Conservation (phyloP, 2,329 filamentous ascomycete genomes). For the Ophiobolus disseminans region DNA sequence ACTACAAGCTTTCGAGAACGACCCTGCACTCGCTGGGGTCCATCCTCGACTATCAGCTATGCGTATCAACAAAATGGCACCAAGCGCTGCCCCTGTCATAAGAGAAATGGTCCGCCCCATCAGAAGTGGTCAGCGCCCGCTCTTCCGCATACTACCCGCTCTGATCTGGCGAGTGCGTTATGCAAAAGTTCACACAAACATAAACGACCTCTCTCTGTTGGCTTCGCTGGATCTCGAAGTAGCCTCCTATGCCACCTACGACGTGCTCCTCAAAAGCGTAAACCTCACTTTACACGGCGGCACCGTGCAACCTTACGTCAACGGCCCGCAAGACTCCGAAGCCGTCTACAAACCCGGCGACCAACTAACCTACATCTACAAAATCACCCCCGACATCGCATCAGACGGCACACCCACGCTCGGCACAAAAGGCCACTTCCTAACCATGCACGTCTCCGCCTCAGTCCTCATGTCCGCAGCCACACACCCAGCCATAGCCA, state of each 20-base stretch:
- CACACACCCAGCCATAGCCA: slow-evolving; percentile 68
- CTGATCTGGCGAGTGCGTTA: slow-evolving; percentile 77
- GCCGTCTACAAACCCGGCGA: slow-evolving; percentile 73
- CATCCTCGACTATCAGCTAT: slow-evolving; percentile 74
- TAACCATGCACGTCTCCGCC: slow-evolving; percentile 68
- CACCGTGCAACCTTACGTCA: slow-evolving; percentile 59
- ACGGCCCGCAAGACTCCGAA: slow-evolving; percentile 59
- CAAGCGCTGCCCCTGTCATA: slow-evolving; percentile 66
- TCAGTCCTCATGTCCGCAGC: slow-evolving; percentile 62
- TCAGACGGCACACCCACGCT: slow-evolving; percentile 58
- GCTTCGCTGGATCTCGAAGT: slow-evolving; percentile 78
- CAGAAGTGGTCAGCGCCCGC: slow-evolving; percentile 67
- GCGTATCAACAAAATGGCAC: slow-evolving; percentile 76
- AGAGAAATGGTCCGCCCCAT: slow-evolving; percentile 70
- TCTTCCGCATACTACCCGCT: slow-evolving; percentile 70
- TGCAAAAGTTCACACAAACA: slow-evolving; percentile 67
- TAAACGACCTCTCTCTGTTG: slow-evolving; percentile 62
- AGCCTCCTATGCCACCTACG: slow-evolving; percentile 72
- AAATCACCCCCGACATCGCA: slow-evolving; percentile 56
- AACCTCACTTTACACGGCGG: slow-evolving; percentile 65
- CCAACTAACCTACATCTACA: slow-evolving; percentile 77
- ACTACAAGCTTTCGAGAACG: slow-evolving; percentile 74
- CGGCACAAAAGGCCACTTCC: slow-evolving; percentile 46
- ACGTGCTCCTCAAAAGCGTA: slow-evolving; percentile 68
- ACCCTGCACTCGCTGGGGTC: slow-evolving; percentile 67